These are phyloP conservation scores for Aspergillus ostianus DNA, from an alignment of 495 filamentous ascomycete genomes.

Conservation along the genomic window DNA sequence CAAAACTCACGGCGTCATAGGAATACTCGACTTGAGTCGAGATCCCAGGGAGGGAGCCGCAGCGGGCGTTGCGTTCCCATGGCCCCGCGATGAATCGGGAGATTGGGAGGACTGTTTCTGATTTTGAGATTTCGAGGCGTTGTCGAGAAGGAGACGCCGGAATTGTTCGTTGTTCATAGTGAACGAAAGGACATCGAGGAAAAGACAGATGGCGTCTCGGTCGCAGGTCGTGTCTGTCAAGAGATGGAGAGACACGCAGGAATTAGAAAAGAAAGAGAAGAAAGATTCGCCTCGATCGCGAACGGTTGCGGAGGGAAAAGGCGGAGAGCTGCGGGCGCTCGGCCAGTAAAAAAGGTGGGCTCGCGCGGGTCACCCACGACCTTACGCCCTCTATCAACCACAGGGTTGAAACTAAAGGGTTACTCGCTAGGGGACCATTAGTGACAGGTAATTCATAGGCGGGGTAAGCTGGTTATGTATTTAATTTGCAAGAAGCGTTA, in stretches of 20 bases:
- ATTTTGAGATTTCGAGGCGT: conserved; percentile 23
- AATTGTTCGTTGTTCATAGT: conserved; percentile 97
- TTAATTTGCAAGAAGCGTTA: too few species aligned
- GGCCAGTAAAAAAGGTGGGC: too few species aligned
- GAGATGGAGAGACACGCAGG: too few species aligned
- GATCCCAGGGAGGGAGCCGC: conserved; percentile 40
- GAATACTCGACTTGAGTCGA: conserved; percentile 70
- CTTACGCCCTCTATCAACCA: too few species aligned
- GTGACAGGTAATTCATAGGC: too few species aligned
- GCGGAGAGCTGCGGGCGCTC: too few species aligned
- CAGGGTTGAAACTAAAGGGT: too few species aligned
- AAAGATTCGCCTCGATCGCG: neutral
- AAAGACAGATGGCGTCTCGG: neutral
- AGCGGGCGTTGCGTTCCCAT: conserved; percentile 24
- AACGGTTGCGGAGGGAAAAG: neutral
- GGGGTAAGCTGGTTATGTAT: too few species aligned
- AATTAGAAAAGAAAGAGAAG: too few species aligned
- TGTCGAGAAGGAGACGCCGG: conserved; percentile 73
- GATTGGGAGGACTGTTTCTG: conserved; percentile 7
- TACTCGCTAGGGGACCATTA: too few species aligned
- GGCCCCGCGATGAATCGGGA: conserved; percentile 22
- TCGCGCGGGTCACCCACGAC: too few species aligned
- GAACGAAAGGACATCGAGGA: neutral
- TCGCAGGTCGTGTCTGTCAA: too few species aligned
- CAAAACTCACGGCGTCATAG: conserved; percentile 74